Percentiles rank a stretch among this genome's conserved stretches.
Conservation (phyloP, 192 early-diverging fungal genomes). For the Lunasporangiospora selenospora region DNA sequence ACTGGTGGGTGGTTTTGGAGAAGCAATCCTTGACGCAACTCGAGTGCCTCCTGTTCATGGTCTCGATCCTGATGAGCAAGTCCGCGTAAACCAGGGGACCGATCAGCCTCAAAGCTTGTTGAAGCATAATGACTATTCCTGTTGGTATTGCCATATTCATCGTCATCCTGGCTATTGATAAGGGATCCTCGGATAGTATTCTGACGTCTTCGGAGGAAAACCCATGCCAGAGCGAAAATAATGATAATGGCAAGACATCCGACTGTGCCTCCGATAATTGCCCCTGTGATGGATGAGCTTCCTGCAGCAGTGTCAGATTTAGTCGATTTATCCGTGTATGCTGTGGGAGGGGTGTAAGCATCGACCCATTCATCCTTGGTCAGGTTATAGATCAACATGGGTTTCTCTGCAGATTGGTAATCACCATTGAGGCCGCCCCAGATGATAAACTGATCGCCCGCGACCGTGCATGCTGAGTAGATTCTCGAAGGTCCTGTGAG, state of each 20-base stretch:
- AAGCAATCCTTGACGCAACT: too few species aligned
- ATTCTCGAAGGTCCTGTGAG: slow-evolving; percentile 8
- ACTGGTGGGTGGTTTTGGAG: too few species aligned
- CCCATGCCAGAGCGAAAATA: slow-evolving; percentile 1
- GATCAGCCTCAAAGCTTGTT: too few species aligned
- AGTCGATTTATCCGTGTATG: neutral
- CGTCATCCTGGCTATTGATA: too few species aligned
- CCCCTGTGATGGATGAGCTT: slow-evolving; percentile 17
- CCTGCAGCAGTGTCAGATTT: too few species aligned
- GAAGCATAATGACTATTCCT: too few species aligned
- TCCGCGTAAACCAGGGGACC: too few species aligned
- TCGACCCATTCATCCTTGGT: slow-evolving; percentile 8
- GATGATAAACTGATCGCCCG: slow-evolving; percentile 17
- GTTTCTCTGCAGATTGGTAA: neutral
- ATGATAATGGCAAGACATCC: slow-evolving; percentile 18
- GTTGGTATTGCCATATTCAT: too few species aligned
- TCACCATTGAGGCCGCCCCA: slow-evolving; percentile 20
- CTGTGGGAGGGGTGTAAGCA: slow-evolving; percentile 15
- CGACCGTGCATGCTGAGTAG: slow-evolving; percentile 25
- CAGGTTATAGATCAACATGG: slow-evolving; percentile 17
- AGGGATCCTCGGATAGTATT: too few species aligned
- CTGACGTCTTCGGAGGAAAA: too few species aligned
- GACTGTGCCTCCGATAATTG: slow-evolving; percentile 31
- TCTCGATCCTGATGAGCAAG: too few species aligned
- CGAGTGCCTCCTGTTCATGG: too few species aligned